Evolutionary conservation across 2,329 filamentous ascomycete species (phyloP).

Genomic region (Colletotrichum liaoningense): DNA sequence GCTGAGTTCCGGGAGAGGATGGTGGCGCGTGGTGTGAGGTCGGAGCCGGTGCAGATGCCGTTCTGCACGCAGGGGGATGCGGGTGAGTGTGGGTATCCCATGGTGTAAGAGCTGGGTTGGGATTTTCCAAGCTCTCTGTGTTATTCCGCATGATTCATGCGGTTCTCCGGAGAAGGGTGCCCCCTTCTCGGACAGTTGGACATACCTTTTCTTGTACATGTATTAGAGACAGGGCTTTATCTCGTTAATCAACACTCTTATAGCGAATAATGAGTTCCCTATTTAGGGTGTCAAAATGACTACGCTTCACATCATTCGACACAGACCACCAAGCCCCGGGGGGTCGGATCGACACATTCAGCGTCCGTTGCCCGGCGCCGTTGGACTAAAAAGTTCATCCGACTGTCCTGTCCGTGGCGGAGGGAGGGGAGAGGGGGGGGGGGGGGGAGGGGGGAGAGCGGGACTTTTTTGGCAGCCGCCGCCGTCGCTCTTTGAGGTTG

Average conservation of each 20-base stretch:
- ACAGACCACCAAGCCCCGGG: background rate
- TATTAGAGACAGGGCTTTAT: background rate
- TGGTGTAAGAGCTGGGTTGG: background rate
- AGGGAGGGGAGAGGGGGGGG: background rate
- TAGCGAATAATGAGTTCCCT: background rate
- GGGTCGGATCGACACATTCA: background rate
- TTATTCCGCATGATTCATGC: too few relatives aligned
- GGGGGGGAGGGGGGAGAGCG: too few relatives aligned
- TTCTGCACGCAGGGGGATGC: constrained; percentile 74
- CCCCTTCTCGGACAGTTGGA: background rate
- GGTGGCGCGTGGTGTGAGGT: constrained; percentile 73
- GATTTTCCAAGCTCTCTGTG: too few relatives aligned
- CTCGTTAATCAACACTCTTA: background rate
- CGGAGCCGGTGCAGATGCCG: constrained; percentile 76
- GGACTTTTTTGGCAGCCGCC: too few relatives aligned
- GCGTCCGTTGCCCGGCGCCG: background rate
- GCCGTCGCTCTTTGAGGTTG: too few relatives aligned
- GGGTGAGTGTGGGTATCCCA: constrained; percentile 30
- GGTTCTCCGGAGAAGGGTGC: background rate
- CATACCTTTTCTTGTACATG: background rate
- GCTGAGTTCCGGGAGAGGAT: constrained; percentile 82
- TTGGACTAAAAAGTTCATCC: constrained; percentile 22
- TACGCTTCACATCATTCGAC: background rate
- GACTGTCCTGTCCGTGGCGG: background rate
- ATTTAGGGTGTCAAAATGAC: background rate